Evolutionary conservation across 257 asterid genomes (phyloP), one percentile per base, ranked within the genome.

Genomic region (Avicennia marina): DNA sequence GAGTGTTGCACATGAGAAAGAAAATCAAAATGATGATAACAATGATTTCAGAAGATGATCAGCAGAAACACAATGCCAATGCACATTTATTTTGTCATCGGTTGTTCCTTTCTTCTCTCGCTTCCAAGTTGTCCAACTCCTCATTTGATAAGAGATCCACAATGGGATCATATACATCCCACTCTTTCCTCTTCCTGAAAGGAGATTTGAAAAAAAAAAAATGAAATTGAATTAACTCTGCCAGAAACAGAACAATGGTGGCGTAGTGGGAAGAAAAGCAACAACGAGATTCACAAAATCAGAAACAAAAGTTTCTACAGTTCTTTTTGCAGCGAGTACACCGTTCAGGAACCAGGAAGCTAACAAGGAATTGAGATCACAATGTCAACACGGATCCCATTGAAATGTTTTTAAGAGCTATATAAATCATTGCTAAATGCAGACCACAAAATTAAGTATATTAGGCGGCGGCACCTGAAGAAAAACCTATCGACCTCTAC

Each of bases 71-170:
- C n/a, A n/a, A n/a, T n/a, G n/a, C n/a, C n/a, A n/a, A n/a, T n/a
- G n/a, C n/a, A n/a, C n/a, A n/a, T n/a, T n/a, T n/a, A n/a, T n/a
- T n/a, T n/a, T n/a, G n/a, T n/a, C n/a, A 81, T 52, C 85, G 76
- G 59, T 4, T 60, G 53, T 31, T 73, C 75, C 77, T 77, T 63
- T 90, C 97, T 76, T 84, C 94, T 74, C 45, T 86, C 12, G 95
- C 94, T 78, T 90, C 93, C 1, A 86, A 82, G 52, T 90, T 90
- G 19, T 80, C 95, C 31, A 90, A 83, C 75, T 90, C 95, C 64
- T 80, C 95, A 36, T 77, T 80, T 32, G 94, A 84, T 40, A 90
- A 70, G 59, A 80, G 78, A 86, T 84, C 87, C 15, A 90, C 91
- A 52, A 82, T 67, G 53, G 97, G 94, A 57, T 82, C 94, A 50